phyloP scores from a whole-genome alignment of 202 grass and related monocot species.

The Schoenoplectus tabernaemontani region DNA sequence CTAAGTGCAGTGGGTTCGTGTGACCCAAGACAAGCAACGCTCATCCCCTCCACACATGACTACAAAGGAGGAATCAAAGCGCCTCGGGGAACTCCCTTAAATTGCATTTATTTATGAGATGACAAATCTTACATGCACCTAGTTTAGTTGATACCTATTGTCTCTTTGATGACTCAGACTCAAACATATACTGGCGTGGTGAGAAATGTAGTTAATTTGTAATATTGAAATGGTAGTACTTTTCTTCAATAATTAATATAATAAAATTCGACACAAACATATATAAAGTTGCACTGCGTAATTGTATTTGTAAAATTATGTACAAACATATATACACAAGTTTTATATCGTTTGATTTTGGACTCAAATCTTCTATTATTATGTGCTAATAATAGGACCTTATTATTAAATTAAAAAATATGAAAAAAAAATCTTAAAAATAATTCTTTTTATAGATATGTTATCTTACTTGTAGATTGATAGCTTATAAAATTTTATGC shows the following conservation, averaged over 20 bases:
- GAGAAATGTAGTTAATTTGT: not conserved
- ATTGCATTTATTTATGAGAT: constrained; percentile 6
- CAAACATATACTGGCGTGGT: not conserved
- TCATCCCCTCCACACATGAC: constrained; percentile 51
- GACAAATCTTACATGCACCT: not conserved
- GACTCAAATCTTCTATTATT: not conserved
- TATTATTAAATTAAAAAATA: too few species aligned
- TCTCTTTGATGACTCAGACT: not conserved
- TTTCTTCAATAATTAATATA: not conserved
- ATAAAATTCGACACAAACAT: not conserved
- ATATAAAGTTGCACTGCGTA: not conserved
- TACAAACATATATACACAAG: not conserved
- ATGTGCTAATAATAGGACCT: too few species aligned
- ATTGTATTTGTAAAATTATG: not conserved
- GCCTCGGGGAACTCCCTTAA: constrained; percentile 9
- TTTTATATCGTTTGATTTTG: not conserved
- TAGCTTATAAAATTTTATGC: too few species aligned
- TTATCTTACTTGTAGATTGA: too few species aligned
- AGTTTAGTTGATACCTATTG: not conserved
- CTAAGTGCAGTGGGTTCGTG: constrained; percentile 64
- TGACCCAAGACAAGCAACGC: constrained; percentile 62
- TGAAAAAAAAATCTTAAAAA: too few species aligned
- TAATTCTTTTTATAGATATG: too few species aligned
- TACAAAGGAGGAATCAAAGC: constrained; percentile 85
- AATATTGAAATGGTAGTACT: not conserved